phyloP scores from a whole-genome alignment of 2,329 filamentous ascomycete species.

The Pezicula radicicola region DNA sequence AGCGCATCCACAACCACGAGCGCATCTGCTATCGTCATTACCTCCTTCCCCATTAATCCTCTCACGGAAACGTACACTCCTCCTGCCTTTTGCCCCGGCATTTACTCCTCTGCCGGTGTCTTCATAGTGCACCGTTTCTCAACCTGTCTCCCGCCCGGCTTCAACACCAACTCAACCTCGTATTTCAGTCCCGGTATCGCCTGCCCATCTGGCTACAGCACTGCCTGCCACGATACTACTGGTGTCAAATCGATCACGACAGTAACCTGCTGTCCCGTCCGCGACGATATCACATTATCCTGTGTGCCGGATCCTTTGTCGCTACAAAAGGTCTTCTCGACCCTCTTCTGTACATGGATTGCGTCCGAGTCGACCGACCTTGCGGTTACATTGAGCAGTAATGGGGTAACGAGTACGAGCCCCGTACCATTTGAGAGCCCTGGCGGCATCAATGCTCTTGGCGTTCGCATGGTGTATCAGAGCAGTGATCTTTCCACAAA shows the following conservation, averaged over 20 bases:
- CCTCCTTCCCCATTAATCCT: not conserved
- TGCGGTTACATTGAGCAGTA: not conserved
- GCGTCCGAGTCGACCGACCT: not conserved
- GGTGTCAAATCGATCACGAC: not conserved
- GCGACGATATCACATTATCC: not conserved
- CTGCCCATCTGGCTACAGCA: too few species aligned
- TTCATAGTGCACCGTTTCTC: not conserved
- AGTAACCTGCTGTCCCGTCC: not conserved
- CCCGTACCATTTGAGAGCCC: not conserved
- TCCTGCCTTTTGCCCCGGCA: not conserved
- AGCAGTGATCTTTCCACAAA: not conserved
- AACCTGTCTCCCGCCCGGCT: not conserved
- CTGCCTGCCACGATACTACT: too few species aligned
- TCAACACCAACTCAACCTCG: not conserved
- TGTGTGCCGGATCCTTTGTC: not conserved
- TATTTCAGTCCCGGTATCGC: too few species aligned
- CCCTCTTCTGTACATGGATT: not conserved
- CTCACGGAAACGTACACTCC: not conserved
- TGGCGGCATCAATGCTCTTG: not conserved
- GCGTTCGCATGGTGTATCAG: not conserved
- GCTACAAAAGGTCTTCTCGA: not conserved
- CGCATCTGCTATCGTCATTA: not conserved
- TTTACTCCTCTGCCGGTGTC: not conserved
- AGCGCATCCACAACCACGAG: not conserved
- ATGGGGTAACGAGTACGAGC: not conserved